Conservation (phyloP, 441 rosid genomes). For the Gossypium gossypioides region DNA sequence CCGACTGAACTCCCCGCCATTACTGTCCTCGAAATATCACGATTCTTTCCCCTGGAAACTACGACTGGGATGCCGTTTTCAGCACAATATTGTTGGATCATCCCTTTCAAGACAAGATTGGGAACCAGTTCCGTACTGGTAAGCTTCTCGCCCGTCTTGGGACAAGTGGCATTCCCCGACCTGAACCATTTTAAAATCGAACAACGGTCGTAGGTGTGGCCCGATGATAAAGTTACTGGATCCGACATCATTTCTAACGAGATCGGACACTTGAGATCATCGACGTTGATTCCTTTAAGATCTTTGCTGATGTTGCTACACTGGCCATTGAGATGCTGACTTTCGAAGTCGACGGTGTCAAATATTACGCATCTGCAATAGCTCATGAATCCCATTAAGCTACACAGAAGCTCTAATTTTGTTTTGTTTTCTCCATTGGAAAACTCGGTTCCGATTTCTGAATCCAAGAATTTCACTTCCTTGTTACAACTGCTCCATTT, state of each 20-base stretch:
- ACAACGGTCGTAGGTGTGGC: slow-evolving; percentile 66
- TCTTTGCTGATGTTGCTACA: background rate
- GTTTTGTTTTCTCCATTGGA: slow-evolving; percentile 21
- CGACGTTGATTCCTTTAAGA: slow-evolving; percentile 30
- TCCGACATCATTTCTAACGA: slow-evolving; percentile 68
- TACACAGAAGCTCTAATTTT: slow-evolving; percentile 30
- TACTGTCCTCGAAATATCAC: slow-evolving; percentile 25
- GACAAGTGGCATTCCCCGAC: slow-evolving; percentile 62
- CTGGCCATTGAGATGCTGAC: slow-evolving; percentile 11
- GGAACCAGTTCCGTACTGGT: slow-evolving; percentile 31
- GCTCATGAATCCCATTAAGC: slow-evolving; percentile 47
- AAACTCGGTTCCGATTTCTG: slow-evolving; percentile 35
- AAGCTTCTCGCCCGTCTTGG: slow-evolving; percentile 57
- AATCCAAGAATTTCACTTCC: slow-evolving; percentile 45
- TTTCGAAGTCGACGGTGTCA: slow-evolving; percentile 25
- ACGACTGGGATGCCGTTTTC: slow-evolving; percentile 32
- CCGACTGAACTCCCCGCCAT: slow-evolving; percentile 48
- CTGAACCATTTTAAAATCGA: slow-evolving; percentile 64
- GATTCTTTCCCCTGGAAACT: slow-evolving; percentile 28
- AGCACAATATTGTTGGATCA: slow-evolving; percentile 38
- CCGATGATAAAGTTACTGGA: slow-evolving; percentile 61
- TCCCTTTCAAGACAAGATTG: slow-evolving; percentile 44
- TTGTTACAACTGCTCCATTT: slow-evolving; percentile 59
- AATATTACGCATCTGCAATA: slow-evolving; percentile 59
- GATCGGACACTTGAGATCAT: slow-evolving; percentile 72